Percentiles rank a stretch among this genome's conserved stretches.
Conservation (phyloP, 75 land plant genomes). For the Cunninghamia lanceolata region DNA sequence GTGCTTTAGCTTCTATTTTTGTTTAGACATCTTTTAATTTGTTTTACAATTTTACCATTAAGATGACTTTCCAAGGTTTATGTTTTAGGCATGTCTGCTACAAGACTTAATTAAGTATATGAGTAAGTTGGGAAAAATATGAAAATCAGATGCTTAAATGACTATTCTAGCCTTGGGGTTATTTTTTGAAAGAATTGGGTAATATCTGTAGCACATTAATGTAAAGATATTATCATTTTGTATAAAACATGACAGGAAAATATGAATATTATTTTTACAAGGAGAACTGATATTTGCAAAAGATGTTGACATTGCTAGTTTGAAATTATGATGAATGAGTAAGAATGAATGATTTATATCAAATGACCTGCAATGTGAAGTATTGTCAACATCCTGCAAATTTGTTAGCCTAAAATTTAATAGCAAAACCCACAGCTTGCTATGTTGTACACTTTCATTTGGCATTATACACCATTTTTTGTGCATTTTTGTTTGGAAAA, state of each 20-base stretch:
- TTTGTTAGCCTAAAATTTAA: background rate
- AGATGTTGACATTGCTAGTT: background rate
- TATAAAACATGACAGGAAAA: background rate
- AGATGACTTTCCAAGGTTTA: background rate
- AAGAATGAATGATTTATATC: background rate
- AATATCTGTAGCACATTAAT: background rate
- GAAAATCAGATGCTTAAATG: background rate
- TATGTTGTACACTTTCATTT: background rate
- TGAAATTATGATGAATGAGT: background rate
- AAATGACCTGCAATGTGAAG: background rate
- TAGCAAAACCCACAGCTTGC: background rate
- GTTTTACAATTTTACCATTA: background rate
- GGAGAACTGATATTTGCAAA: background rate
- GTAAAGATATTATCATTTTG: background rate
- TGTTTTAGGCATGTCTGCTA: background rate
- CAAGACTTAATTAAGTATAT: background rate
- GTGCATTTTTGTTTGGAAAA: background rate
- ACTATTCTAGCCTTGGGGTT: background rate
- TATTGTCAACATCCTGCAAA: background rate
- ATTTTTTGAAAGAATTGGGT: background rate
- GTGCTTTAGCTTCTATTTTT: conserved; percentile 26
- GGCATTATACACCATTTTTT: conserved; percentile 11
- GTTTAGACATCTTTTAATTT: background rate
- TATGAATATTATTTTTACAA: background rate
- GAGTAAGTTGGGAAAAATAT: background rate